A percentile compares a stretch with the other conserved stretches of the same genome.
phyloP scores from a whole-genome alignment of 2,329 filamentous ascomycete genomes.

The Myriangium duriaei region DNA sequence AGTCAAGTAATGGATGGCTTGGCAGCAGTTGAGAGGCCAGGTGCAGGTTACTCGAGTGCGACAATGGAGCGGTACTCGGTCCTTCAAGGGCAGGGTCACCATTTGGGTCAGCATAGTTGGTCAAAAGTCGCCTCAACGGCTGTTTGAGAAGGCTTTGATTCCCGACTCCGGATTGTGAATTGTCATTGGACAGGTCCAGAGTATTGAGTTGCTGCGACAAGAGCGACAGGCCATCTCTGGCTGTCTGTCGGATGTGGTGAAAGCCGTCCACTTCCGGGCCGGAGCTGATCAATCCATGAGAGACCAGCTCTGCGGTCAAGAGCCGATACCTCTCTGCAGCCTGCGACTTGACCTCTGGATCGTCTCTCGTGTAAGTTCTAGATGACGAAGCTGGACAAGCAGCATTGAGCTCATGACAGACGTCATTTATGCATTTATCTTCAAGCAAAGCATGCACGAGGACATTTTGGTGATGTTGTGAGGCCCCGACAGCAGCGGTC shows the following conservation, averaged over 20 bases:
- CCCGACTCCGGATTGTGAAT: background rate
- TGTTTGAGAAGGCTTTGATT: slow-evolving; percentile 8
- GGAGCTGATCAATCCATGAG: slow-evolving; percentile 23
- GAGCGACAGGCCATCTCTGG: slow-evolving; percentile 28
- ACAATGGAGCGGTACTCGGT: background rate
- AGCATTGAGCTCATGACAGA: slow-evolving; percentile 23
- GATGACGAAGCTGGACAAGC: slow-evolving; percentile 13
- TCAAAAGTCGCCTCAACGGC: slow-evolving; percentile 8
- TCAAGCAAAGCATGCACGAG: slow-evolving; percentile 35
- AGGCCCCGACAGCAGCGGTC: slow-evolving; percentile 3
- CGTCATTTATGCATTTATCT: slow-evolving; percentile 29
- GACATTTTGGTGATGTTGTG: slow-evolving; percentile 20
- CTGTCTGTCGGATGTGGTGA: slow-evolving; percentile 21
- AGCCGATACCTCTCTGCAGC: slow-evolving; percentile 27
- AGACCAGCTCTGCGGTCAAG: slow-evolving; percentile 26
- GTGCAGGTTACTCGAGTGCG: background rate
- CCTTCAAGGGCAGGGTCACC: slow-evolving; percentile 1
- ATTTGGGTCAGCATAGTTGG: slow-evolving; percentile 2
- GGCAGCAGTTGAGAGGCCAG: slow-evolving; percentile 7
- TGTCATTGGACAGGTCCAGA: slow-evolving; percentile 7
- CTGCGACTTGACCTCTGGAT: slow-evolving; percentile 26
- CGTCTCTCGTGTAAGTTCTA: slow-evolving; percentile 14
- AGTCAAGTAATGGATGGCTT: slow-evolving; percentile 16
- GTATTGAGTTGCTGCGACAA: slow-evolving; percentile 12
- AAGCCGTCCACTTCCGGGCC: slow-evolving; percentile 26